Base-by-base conservation (phyloP, 192 early-diverging fungal genomes). In the Entomortierella beljakovae region DNA sequence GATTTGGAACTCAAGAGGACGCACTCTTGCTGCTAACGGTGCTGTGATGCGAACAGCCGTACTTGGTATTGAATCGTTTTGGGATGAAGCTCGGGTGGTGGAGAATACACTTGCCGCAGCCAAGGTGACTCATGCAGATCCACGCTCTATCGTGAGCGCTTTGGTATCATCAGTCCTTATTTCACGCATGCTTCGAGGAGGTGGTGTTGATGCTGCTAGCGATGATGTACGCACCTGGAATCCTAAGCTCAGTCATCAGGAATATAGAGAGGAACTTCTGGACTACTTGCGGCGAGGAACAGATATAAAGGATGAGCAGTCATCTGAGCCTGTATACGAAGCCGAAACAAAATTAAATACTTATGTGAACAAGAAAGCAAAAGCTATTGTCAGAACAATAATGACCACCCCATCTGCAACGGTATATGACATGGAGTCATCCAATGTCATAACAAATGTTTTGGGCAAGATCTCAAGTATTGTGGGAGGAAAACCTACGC, bases 41-140 rank as follows among this genome's bases (percentile, higher is more conserved):
- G 79, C 79, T 2, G 69, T 84, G 29, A 84, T 84, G 82, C 64
- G 79, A 16, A 84, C 82, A 16, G 55, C 82, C 6, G 61, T 84
- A 9, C 59, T 84, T 16, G 79, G 82, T 10, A 15, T 77, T 1
- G 79, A 80, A 40, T 77, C 59, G 15, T 84, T 81, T 60, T 81
- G 79, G 79, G 79, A 83, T 50, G 82, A 83, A 34, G 60, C 58
- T n/a, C 61, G 64, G 4, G 82, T 81, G 0, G 67, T 84, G 15
- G 65, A 81, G 57, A 80, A 84, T 51, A 31, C 82, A 2, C 63
- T 81, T 9, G 79, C 73, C 23, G 82, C 79, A 0, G 80, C 82
- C 13, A 84, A 84, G 40, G 73, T 81, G 13, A 84, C 82, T 11
- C 82, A 84, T 35, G 82, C 82, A 10, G 82, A 84, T 29, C 82